Percentiles rank a stretch among this genome's conserved stretches.
These are phyloP conservation scores for Candida lessepsii DNA, from an alignment of 805 yeast species.

Conservation along the genomic window DNA sequence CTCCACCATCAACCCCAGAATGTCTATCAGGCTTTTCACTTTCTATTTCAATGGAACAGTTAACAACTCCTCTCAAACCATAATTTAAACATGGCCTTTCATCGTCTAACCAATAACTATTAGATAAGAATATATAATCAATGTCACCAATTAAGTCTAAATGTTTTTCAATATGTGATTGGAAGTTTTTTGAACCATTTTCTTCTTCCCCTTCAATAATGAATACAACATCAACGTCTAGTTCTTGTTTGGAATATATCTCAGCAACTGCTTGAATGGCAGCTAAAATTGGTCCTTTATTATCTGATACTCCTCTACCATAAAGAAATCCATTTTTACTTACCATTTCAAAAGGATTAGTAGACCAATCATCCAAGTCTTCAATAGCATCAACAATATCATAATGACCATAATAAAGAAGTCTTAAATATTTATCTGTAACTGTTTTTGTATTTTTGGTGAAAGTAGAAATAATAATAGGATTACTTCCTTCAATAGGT, in stretches of 20 bases:
- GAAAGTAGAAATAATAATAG: conserved; percentile 78
- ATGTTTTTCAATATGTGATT: conserved; percentile 56
- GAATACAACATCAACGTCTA: conserved; percentile 75
- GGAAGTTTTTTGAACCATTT: conserved; percentile 85
- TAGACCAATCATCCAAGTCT: conserved; percentile 59
- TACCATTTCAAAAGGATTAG: conserved; percentile 74
- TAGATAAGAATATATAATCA: conserved; percentile 88
- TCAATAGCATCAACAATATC: conserved; percentile 84
- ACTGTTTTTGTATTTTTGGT: conserved; percentile 33
- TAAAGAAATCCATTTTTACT: conserved; percentile 82
- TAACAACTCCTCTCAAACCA: conserved; percentile 89
- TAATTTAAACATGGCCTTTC: conserved; percentile 87
- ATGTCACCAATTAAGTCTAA: conserved; percentile 53
- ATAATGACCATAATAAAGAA: conserved; percentile 93
- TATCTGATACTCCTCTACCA: conserved; percentile 92
- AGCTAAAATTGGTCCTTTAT: conserved; percentile 90
- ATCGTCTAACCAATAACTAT: conserved; percentile 93
- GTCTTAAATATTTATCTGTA: conserved; percentile 27
- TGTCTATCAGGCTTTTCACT: conserved; percentile 86
- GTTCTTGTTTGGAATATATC: conserved; percentile 46
- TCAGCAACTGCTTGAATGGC: conserved; percentile 86
- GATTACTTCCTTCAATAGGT: conserved; percentile 78
- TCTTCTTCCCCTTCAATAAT: conserved; percentile 96
- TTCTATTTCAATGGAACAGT: conserved; percentile 67
- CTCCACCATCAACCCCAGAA: conserved; percentile 96